Evolutionary conservation across 1,139 yeast genomes (phyloP).

Genomic region (Pichia inconspicua): DNA sequence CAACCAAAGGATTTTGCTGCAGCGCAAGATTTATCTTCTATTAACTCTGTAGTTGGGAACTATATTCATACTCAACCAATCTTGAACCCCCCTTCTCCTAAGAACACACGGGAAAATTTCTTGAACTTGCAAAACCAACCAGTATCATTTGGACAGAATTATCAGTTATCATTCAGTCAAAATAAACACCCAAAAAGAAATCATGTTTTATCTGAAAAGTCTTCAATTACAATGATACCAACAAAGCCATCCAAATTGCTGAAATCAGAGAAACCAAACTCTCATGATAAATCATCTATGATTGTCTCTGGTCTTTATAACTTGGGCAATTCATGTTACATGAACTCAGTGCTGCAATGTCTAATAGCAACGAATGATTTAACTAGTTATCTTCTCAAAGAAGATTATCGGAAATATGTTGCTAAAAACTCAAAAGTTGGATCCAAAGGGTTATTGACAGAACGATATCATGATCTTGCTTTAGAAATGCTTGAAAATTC

Average conservation of each 20-base stretch:
- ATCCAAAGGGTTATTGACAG: slow-evolving; percentile 74
- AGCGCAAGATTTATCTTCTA: background rate
- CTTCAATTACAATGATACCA: background rate
- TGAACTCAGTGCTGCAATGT: slow-evolving; percentile 62
- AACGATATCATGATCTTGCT: slow-evolving; percentile 61
- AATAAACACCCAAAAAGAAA: background rate
- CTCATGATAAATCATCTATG: slow-evolving; percentile 10
- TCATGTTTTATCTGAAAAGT: no score
- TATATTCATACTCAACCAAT: slow-evolving; percentile 6
- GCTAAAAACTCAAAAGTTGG: slow-evolving; percentile 74
- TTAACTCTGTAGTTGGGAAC: background rate
- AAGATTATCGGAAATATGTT: slow-evolving; percentile 62
- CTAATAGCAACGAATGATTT: slow-evolving; percentile 43
- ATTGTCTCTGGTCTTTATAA: slow-evolving; percentile 59
- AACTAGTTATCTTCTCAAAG: slow-evolving; percentile 38
- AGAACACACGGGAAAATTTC: no score
- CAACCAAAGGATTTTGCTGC: background rate
- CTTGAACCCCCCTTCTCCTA: slow-evolving; percentile 8
- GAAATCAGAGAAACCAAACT: background rate
- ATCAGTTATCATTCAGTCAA: no score
- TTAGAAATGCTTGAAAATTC: slow-evolving; percentile 46
- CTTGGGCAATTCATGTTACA: slow-evolving; percentile 67
- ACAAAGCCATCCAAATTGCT: background rate
- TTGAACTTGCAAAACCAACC: no score
- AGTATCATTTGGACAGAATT: no score